phyloP scores from a whole-genome alignment of 2,329 filamentous ascomycete genomes.

The Pseudopithomyces maydicus region DNA sequence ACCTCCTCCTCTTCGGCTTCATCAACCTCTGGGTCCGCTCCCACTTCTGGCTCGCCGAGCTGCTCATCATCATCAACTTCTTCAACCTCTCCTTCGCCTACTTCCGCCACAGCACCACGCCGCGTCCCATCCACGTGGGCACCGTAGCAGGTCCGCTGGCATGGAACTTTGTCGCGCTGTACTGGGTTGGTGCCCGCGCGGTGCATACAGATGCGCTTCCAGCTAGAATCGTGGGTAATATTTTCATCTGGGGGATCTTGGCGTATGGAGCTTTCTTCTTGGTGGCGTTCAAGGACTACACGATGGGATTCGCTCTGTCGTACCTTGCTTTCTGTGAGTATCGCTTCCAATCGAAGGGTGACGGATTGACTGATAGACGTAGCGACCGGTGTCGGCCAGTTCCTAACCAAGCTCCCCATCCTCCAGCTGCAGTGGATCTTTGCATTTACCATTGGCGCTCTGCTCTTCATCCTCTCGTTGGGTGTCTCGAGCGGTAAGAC shows the following conservation, averaged over 20 bases:
- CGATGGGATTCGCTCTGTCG: constrained; percentile 79
- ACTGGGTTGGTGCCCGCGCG: constrained; percentile 87
- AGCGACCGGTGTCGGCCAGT: constrained; percentile 77
- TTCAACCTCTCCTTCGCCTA: constrained; percentile 79
- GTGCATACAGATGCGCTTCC: constrained; percentile 69
- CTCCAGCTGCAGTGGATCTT: constrained; percentile 93
- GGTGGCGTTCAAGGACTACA: constrained; percentile 72
- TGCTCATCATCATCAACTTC: constrained; percentile 80
- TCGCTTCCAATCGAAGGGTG: neutral
- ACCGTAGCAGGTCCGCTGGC: constrained; percentile 78
- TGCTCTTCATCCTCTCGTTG: constrained; percentile 73
- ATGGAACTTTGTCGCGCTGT: constrained; percentile 85
- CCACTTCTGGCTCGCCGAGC: constrained; percentile 75
- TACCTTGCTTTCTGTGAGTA: constrained; percentile 70
- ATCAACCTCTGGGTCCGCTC: constrained; percentile 81
- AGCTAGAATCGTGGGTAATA: constrained; percentile 80
- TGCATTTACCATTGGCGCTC: constrained; percentile 78
- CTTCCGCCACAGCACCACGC: constrained; percentile 75
- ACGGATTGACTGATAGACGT: neutral
- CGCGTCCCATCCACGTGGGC: constrained; percentile 76
- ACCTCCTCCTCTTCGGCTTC: constrained; percentile 80
- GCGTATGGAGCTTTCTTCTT: constrained; percentile 80
- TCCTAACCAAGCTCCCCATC: constrained; percentile 71
- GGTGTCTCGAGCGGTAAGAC: constrained; percentile 65
- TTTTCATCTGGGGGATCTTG: constrained; percentile 85